Conservation (phyloP, 257 asterid genomes). For the Leptodermis oblonga region DNA sequence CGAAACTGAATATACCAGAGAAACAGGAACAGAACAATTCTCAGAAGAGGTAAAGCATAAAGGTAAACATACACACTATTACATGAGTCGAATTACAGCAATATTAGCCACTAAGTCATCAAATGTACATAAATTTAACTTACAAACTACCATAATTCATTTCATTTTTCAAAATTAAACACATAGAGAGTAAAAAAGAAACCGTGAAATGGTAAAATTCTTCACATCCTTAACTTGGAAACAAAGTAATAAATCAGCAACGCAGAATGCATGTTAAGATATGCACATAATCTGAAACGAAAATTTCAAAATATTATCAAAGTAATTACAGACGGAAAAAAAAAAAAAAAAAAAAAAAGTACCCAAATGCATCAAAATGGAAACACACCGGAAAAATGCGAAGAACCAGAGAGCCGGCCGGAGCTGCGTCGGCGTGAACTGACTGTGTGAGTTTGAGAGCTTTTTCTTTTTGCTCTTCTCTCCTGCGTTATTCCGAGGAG, state of each 20-base stretch:
- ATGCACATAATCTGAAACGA: not conserved
- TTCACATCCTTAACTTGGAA: not conserved
- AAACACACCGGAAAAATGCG: slow-evolving; percentile 4
- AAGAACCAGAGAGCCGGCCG: not conserved
- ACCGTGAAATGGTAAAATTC: not conserved
- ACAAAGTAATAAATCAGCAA: not conserved
- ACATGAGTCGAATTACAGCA: not conserved
- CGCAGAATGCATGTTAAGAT: not conserved
- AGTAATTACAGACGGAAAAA: not conserved
- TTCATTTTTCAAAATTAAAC: not conserved
- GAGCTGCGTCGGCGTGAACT: not conserved
- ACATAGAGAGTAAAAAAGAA: not conserved
- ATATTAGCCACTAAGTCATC: not conserved
- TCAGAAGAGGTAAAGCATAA: not conserved
- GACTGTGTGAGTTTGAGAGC: not conserved
- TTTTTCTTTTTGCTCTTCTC: not conserved
- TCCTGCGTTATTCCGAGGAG: not conserved
- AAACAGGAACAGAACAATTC: not conserved
- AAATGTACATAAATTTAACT: not conserved
- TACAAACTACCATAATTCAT: not conserved
- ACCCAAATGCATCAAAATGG: not conserved
- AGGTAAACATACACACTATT: not conserved
- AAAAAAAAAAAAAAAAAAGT: not conserved
- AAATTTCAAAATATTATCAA: not conserved
- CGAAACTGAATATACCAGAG: not conserved